phyloP scores from a whole-genome alignment of 1,284 basidiomycete species.

The Athelia sp. region DNA sequence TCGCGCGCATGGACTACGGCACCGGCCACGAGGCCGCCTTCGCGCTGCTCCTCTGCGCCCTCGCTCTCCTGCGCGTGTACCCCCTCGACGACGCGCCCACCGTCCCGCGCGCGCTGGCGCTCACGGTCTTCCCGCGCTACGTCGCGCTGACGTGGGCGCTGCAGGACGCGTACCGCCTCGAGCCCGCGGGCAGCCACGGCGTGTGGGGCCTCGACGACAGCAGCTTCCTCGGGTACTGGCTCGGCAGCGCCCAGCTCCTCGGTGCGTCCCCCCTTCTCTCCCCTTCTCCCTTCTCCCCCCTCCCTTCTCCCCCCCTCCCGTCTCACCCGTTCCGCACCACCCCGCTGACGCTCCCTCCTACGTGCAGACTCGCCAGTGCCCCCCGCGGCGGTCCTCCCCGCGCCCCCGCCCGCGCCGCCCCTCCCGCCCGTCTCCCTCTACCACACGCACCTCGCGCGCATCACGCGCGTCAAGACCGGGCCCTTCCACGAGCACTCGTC shows the following conservation, averaged over 20 bases:
- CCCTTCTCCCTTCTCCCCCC: not conserved
- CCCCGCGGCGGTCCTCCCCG: not conserved
- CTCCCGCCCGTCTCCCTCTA: conserved; percentile 69
- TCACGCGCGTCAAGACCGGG: conserved; percentile 77
- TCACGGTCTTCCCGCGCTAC: conserved; percentile 74
- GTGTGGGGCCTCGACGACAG: conserved; percentile 99
- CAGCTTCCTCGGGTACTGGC: conserved; percentile 85
- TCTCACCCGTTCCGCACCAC: not conserved
- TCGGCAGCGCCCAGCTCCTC: conserved; percentile 89
- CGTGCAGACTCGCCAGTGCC: not conserved
- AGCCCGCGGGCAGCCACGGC: conserved; percentile 96
- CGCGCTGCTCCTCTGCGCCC: conserved; percentile 69
- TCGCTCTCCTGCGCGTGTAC: conserved; percentile 62
- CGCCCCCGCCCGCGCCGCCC: conserved; percentile 23
- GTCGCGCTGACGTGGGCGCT: conserved; percentile 79
- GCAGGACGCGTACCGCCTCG: conserved; percentile 87
- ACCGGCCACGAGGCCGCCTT: conserved; percentile 95
- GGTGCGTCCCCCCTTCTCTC: conserved; percentile 33
- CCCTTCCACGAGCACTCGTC: conserved; percentile 94
- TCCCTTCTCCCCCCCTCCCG: not conserved
- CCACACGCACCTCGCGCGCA: conserved; percentile 56
- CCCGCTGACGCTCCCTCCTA: not conserved
- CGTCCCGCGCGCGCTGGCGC: conserved; percentile 45
- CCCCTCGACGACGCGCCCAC: not conserved
- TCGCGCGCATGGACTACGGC: conserved; percentile 92